Conservation (phyloP, 345 rosid species). For the Salix suchowensis region DNA sequence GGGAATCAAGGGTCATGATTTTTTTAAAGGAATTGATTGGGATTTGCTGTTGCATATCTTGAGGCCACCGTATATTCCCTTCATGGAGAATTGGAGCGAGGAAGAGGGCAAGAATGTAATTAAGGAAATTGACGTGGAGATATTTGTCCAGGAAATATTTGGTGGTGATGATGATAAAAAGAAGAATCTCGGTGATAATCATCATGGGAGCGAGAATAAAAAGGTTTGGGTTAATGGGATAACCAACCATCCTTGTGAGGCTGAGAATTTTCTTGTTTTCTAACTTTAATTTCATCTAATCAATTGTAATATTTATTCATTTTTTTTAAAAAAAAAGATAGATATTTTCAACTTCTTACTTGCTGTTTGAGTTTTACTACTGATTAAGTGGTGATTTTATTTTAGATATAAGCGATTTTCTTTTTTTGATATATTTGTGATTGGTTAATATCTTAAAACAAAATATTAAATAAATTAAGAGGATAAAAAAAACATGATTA, state of each 20-base stretch:
- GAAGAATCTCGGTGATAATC: neutral
- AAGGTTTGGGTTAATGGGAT: constrained; percentile 16
- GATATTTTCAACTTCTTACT: too few relatives aligned
- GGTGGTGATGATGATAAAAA: neutral
- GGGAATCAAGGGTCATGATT: constrained; percentile 65
- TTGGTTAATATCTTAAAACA: too few relatives aligned
- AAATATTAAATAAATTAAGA: too few relatives aligned
- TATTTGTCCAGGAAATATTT: constrained; percentile 54
- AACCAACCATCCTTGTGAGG: constrained; percentile 8
- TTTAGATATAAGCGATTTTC: too few relatives aligned
- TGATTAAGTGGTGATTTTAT: too few relatives aligned
- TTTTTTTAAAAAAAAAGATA: too few relatives aligned
- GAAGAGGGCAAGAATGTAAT: constrained; percentile 19
- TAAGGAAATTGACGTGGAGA: constrained; percentile 52
- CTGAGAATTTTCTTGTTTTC: constrained; percentile 30
- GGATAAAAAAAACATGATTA: too few relatives aligned
- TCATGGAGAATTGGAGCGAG: constrained; percentile 1
- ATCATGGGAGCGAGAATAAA: neutral
- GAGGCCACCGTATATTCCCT: constrained; percentile 75
- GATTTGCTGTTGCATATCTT: constrained; percentile 36
- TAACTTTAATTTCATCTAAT: constrained; percentile 5
- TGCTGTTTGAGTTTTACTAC: too few relatives aligned
- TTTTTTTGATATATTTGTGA: too few relatives aligned
- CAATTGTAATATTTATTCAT: neutral
- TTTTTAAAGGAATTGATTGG: constrained; percentile 63